Base-by-base conservation (phyloP, 192 early-diverging fungal genomes). In the Fimicolochytrium jonesii region DNA sequence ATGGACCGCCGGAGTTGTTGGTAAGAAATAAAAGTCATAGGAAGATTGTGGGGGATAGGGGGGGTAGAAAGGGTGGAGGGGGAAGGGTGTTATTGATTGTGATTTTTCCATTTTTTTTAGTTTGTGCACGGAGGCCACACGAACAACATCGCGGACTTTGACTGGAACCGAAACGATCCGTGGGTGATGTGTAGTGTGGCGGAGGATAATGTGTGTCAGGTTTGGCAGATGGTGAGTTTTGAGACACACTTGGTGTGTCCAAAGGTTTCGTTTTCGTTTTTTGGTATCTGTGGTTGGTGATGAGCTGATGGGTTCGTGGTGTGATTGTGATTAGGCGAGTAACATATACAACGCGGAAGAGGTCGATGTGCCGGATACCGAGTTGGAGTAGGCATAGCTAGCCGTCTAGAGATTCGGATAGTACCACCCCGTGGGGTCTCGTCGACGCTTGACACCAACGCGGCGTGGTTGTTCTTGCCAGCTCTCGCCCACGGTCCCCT, bases 71-170 rank as follows among this genome's bases (percentile, higher is more conserved):
- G 22, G 20, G 6, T 68, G 13, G 29, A n/a, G 9, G 26, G 10
- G 18, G 20, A 13, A 20, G 7, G 6, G 26, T 10, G 18, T 17
- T 28, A 23, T 49, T 45, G 43, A 3, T 0, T 55, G 1, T 55
- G 17, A 39, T 39, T 11, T 39, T 17, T 39, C 62, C 15, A 10
- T 64, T 56, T 28, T 58, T 0, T 64, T 7, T 61, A 88, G 90
- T 99, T 95, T 78, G 87, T 99, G 31, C 96, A 99, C 63, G 96
- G 96, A 37, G 96, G 96, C 6, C 96, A 99, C 59, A 97, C 93
- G 6, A 94, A 92, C 80, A 92, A 90, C 72, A 89, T 99, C 33
- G 87, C 90, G 29, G 96, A 99, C 69, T 89, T 99, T 52, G 85
- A 82, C 50, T 99, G 96, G 96, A 99, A 94, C 82, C 82, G 77